Conservation (phyloP, 2,329 filamentous ascomycete species). For the Graphilbum ipis-grandicollis region DNA sequence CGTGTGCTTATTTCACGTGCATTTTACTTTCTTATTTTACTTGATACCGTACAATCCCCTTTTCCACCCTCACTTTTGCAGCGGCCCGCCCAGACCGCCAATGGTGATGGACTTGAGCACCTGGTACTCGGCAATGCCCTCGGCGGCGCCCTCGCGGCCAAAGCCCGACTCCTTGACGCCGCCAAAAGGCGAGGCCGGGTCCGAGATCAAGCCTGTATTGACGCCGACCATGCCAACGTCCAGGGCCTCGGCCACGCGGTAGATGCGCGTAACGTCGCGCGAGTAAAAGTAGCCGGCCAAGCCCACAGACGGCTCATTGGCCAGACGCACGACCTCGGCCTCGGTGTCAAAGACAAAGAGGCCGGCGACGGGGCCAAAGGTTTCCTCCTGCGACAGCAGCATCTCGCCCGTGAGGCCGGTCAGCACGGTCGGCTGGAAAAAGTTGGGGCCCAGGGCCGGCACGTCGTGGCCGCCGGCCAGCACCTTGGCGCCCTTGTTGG, state of each 20-base stretch:
- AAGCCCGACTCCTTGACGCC: constrained; percentile 74
- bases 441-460: constrained; percentile 63
- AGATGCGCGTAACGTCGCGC: constrained; percentile 38
- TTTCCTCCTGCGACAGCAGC: constrained; percentile 75
- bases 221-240: constrained; percentile 81
- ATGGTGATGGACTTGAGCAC: constrained; percentile 50
- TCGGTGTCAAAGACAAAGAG: constrained; percentile 81
- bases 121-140: constrained; percentile 63
- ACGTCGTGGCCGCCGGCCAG: constrained; percentile 59
- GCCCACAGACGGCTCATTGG: constrained; percentile 71
- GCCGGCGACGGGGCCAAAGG: constrained; percentile 84
- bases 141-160: constrained; percentile 60
- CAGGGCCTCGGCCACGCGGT: constrained; percentile 48
- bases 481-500: constrained; percentile 59
- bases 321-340: constrained; percentile 68
- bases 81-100: constrained; percentile 36
- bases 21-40: too few species aligned
- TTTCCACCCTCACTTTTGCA: constrained; percentile 18
- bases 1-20: too few species aligned
- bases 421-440: constrained; percentile 80
- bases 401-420: constrained; percentile 75
- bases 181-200: constrained; percentile 48
- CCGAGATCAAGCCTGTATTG: constrained; percentile 54
- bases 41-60: too few species aligned
- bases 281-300: constrained; percentile 92